Conservation (phyloP, 2,329 filamentous ascomycete species). For the Curvularia spicifera region DNA sequence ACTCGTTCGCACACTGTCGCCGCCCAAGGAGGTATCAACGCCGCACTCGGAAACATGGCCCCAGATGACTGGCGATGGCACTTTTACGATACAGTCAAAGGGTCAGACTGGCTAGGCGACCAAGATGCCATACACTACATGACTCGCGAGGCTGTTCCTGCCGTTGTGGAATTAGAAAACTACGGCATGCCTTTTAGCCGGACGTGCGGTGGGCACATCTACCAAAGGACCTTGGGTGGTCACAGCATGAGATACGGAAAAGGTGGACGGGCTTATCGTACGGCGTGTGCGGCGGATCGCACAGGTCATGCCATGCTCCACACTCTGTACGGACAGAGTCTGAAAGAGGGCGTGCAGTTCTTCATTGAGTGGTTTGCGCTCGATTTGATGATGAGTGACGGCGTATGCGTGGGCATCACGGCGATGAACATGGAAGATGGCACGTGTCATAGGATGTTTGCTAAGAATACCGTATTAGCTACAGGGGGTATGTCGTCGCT, state of each 20-base stretch:
- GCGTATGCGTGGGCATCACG: conserved; percentile 56
- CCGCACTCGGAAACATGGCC: conserved; percentile 63
- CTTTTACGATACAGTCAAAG: conserved; percentile 66
- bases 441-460: conserved; percentile 57
- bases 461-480: conserved; percentile 57
- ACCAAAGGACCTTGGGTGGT: conserved; percentile 58
- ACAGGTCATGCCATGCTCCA: conserved; percentile 60
- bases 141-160: conserved; percentile 61
- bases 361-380: conserved; percentile 60
- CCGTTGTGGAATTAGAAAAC: conserved; percentile 62
- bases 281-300: conserved; percentile 55
- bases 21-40: conserved; percentile 70
- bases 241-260: conserved; percentile 57
- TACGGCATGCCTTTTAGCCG: conserved; percentile 63
- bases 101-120: conserved; percentile 65
- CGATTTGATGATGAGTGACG: conserved; percentile 58
- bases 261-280: conserved; percentile 58
- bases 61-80: conserved; percentile 66
- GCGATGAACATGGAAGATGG: conserved; percentile 59
- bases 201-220: conserved; percentile 55
- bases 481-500: conserved; percentile 38
- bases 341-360: conserved; percentile 58
- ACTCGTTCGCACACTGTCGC: conserved; percentile 70
- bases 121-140: conserved; percentile 67
- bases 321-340: conserved; percentile 58